Base-by-base conservation (phyloP, 2,329 filamentous ascomycete species). In the Aspergillus novoparasiticus region DNA sequence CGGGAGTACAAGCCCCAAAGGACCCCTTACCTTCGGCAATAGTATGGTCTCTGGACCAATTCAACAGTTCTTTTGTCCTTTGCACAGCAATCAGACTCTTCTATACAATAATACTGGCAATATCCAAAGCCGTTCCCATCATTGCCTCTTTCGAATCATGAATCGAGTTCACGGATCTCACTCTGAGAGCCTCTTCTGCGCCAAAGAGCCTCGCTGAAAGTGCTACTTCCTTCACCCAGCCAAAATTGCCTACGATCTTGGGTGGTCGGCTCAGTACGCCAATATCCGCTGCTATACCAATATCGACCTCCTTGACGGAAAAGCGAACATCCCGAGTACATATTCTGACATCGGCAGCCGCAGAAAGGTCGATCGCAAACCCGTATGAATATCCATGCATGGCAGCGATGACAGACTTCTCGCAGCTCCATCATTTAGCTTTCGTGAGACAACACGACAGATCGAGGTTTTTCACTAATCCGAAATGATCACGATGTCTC, bases 11-110 rank as follows among this genome's bases (percentile, higher is more conserved):
- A 48, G n/a, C 34, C 1, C 59, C 41, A 19, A 58, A 60, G 34
- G 23, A 61, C 51, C 21, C 83, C 86, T 75, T 76, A 89, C 89
- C 92, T 69, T 96, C 92, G 50, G 86, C 86, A 34, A 96, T 87
- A 2, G 85, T 83, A 76, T 93, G 87, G 76, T 96, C 94, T 71
- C 92, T 85, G 39, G 90, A 91, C 73, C 89, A 92, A 77, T 95
- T 93, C 73, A 97, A 75, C 65, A 96, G 79, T 80, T 95, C 91
- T 82, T 96, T 96, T 8, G 93, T 96, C 5, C 91, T 90, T 81
- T 93, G 88, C 66, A 94, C 91, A 1, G 93, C 93, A 28, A 98
- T 89, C 0, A 94, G 94, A 72, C 91, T 95, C 85, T 97, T 97
- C 21, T 76, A 81, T 34, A 91, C 90, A 62, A 97, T 86, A 71